Evolutionary conservation across 2,329 filamentous ascomycete genomes (phyloP).

Genomic region (Macroventuria anomochaeta): DNA sequence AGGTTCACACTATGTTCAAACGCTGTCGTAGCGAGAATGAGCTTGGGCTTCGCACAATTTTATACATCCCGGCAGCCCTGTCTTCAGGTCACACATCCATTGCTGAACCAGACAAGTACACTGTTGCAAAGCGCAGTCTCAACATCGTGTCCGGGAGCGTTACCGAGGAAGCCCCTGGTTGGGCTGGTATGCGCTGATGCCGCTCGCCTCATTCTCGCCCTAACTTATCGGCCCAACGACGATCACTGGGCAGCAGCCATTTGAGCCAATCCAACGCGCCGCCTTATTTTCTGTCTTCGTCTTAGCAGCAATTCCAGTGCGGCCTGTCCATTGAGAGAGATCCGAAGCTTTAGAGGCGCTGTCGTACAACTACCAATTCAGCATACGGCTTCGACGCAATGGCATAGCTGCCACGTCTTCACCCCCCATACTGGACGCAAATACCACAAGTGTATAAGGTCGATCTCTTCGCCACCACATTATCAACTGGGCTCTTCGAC

Average conservation of each 20-base stretch:
- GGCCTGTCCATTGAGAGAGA: constrained; percentile 14
- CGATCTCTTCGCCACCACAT: constrained; percentile 38
- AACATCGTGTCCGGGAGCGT: constrained; percentile 5
- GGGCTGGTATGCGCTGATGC: constrained; percentile 36
- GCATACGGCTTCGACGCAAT: constrained; percentile 16
- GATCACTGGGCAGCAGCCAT: constrained; percentile 35
- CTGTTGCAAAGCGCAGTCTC: constrained; percentile 10
- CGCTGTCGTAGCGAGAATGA: constrained; percentile 20
- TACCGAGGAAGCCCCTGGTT: constrained; percentile 24
- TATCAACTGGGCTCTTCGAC: constrained; percentile 3
- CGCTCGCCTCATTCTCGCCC: constrained; percentile 41
- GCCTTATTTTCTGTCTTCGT: constrained; percentile 17
- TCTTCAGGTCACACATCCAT: constrained; percentile 12
- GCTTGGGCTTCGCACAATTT: constrained; percentile 30
- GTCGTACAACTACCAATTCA: constrained; percentile 14
- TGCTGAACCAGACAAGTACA: constrained; percentile 21
- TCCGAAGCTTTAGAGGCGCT: constrained; percentile 8
- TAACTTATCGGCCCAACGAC: constrained; percentile 36
- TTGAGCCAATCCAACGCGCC: constrained; percentile 22
- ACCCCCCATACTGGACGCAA: constrained; percentile 9
- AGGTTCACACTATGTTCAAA: constrained; percentile 18
- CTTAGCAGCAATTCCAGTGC: constrained; percentile 11
- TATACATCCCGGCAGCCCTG: constrained; percentile 27
- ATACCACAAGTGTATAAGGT: constrained; percentile 24
- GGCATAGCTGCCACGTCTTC: constrained; percentile 32